Percentiles rank a stretch among this genome's conserved stretches.
phyloP scores from a whole-genome alignment of 768 basidiomycete species.

The Tubosaeta sp. region DNA sequence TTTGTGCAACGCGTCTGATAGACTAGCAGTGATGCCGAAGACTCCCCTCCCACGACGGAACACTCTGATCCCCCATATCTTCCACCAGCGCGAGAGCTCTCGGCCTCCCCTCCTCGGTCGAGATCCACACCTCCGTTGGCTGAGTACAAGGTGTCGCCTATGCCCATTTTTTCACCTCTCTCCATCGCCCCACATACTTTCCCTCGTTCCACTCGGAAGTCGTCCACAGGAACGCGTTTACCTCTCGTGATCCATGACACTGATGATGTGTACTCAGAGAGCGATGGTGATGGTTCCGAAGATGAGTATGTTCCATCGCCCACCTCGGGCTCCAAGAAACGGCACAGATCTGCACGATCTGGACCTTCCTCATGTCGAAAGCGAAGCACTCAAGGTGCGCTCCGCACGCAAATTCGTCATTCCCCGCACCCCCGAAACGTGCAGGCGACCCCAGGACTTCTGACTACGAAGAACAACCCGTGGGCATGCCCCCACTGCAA shows the following conservation, averaged over 20 bases:
- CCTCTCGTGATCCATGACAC: conserved; percentile 4
- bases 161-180: not conserved
- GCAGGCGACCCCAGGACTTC: conserved; percentile 33
- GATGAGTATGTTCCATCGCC: conserved; percentile 45
- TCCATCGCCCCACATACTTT: conserved; percentile 5
- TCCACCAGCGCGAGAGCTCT: conserved; percentile 5
- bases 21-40: conserved; percentile 15
- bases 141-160: not conserved
- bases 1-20: conserved; percentile 14
- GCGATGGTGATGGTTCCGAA: conserved; percentile 38
- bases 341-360: conserved; percentile 21
- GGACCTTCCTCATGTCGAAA: conserved; percentile 3
- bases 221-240: not conserved
- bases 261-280: conserved; percentile 34
- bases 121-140: not conserved
- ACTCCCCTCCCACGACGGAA: not conserved
- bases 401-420: conserved; percentile 27
- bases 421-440: conserved; percentile 43
- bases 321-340: conserved; percentile 31
- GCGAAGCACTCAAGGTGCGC: conserved; percentile 1
- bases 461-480: conserved; percentile 29
- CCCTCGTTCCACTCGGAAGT: conserved; percentile 14
- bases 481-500: conserved; percentile 45
- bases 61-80: conserved; percentile 13
- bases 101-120: conserved; percentile 3